A percentile compares a stretch with the other conserved stretches of the same genome.
phyloP scores from a whole-genome alignment of 176 grass and related monocot genomes.

The Metroxylon sagu region DNA sequence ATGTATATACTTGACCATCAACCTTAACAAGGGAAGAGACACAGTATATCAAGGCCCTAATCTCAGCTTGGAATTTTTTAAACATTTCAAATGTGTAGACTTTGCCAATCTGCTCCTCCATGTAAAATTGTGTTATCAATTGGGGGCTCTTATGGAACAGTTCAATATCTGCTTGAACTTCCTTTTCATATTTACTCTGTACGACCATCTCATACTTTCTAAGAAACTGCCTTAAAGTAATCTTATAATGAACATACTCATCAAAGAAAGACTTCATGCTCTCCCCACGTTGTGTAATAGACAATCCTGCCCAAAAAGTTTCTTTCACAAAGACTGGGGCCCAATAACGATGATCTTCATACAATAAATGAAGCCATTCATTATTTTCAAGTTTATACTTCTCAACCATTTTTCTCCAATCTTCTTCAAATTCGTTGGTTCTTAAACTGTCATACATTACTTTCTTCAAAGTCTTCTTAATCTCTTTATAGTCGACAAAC shows the following conservation, averaged over 20 bases:
- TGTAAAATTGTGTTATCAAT: conserved; percentile 12
- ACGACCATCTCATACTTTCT: conserved; percentile 4
- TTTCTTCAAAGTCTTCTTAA: not conserved
- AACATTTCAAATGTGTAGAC: conserved; percentile 3
- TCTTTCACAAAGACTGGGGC: conserved; percentile 16
- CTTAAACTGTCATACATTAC: not conserved
- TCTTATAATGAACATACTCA: conserved; percentile 4
- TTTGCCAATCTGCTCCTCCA: conserved; percentile 11
- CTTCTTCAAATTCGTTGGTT: conserved; percentile 8
- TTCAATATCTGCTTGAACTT: conserved; percentile 5
- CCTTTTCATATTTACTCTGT: conserved; percentile 6
- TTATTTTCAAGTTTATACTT: conserved; percentile 19
- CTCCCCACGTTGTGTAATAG: not conserved
- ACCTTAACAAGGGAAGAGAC: not conserved
- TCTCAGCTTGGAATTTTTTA: conserved; percentile 2
- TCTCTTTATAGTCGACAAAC: not conserved
- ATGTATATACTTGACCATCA: conserved; percentile 3
- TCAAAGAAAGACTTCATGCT: conserved; percentile 7
- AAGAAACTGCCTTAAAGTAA: conserved; percentile 1
- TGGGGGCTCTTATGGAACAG: conserved; percentile 1
- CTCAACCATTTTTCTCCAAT: conserved; percentile 14
- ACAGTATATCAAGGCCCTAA: conserved; percentile 13
- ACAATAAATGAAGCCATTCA: conserved; percentile 18
- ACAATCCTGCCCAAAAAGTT: conserved; percentile 27
- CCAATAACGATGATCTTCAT: conserved; percentile 6